Conservation (phyloP, 257 asterid species). For the Solanum okadae region DNA sequence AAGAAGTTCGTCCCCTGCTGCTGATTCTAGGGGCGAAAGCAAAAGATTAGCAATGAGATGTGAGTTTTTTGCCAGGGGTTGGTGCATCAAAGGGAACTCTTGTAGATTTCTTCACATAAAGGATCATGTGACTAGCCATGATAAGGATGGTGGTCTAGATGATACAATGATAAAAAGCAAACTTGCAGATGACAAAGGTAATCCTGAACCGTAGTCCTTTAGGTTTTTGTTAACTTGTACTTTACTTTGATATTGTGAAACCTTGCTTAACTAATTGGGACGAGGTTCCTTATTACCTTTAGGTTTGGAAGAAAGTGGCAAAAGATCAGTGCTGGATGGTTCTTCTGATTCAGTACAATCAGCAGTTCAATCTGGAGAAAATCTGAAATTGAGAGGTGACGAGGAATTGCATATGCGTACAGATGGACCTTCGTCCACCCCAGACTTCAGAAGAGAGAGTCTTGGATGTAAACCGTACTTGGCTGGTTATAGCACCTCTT, state of each 20-base stretch:
- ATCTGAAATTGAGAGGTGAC: slow-evolving; percentile 23
- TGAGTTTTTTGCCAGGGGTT: slow-evolving; percentile 73
- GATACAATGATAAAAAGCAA: slow-evolving; percentile 22
- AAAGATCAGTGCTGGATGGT: slow-evolving; percentile 3
- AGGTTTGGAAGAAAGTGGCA: slow-evolving; percentile 10
- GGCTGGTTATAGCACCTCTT: slow-evolving; percentile 18
- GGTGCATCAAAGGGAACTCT: slow-evolving; percentile 82
- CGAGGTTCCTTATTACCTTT: neutral
- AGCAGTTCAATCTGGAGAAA: slow-evolving; percentile 29
- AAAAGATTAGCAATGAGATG: slow-evolving; percentile 58
- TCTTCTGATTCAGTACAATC: slow-evolving; percentile 38
- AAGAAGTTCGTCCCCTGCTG: slow-evolving; percentile 40
- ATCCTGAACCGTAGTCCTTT: slow-evolving; percentile 8
- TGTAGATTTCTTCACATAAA: slow-evolving; percentile 78
- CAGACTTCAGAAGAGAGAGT: slow-evolving; percentile 12
- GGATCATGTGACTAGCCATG: slow-evolving; percentile 8
- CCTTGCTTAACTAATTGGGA: slow-evolving; percentile 8
- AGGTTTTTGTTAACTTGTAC: neutral
- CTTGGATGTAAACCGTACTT: slow-evolving; percentile 12
- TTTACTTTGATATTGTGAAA: neutral
- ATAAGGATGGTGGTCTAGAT: slow-evolving; percentile 29
- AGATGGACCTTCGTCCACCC: slow-evolving; percentile 14
- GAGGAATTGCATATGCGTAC: slow-evolving; percentile 8
- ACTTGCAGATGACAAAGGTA: slow-evolving; percentile 44
- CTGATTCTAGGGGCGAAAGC: slow-evolving; percentile 26